phyloP scores from a whole-genome alignment of 495 filamentous ascomycete species.

The Cairneyella variabilis region DNA sequence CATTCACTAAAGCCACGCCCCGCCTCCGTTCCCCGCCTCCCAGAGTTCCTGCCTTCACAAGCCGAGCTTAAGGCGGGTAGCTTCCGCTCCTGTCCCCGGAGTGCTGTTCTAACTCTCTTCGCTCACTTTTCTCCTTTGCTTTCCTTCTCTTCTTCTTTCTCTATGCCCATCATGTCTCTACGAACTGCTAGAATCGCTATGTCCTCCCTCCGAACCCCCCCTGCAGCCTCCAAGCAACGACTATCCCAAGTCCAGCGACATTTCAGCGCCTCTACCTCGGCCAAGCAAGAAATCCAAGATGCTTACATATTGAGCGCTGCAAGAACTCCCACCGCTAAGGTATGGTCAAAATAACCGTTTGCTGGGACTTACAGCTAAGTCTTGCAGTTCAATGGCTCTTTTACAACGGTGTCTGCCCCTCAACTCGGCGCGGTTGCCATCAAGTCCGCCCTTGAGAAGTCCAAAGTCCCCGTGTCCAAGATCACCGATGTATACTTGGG shows the following conservation, averaged over 20 bases:
- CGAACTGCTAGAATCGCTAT: constrained; percentile 14
- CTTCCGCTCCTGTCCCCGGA: neutral
- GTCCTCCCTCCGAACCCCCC: constrained; percentile 14
- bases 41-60: neutral
- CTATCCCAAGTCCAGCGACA: constrained; percentile 49
- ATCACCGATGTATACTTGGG: constrained; percentile 95
- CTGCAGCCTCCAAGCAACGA: constrained; percentile 30
- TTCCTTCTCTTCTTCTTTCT: neutral
- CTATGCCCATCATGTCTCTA: constrained; percentile 25
- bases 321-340: constrained; percentile 84
- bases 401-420: constrained; percentile 75
- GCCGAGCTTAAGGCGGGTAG: constrained; percentile 3
- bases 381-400: constrained; percentile 85
- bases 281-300: constrained; percentile 71
- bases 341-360: constrained; percentile 30
- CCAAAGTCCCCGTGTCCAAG: constrained; percentile 67
- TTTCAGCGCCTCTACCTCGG: constrained; percentile 59
- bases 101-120: neutral
- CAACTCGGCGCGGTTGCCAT: constrained; percentile 84
- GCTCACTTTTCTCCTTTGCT: constrained; percentile 2
- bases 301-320: constrained; percentile 88
- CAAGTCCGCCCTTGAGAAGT: constrained; percentile 81
- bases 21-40: neutral
- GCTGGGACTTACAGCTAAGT: neutral
- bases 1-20: too few relatives aligned